These are phyloP conservation scores for Fusarium hainanense DNA, from an alignment of 2,329 filamentous ascomycete genomes.

Conservation along the genomic window DNA sequence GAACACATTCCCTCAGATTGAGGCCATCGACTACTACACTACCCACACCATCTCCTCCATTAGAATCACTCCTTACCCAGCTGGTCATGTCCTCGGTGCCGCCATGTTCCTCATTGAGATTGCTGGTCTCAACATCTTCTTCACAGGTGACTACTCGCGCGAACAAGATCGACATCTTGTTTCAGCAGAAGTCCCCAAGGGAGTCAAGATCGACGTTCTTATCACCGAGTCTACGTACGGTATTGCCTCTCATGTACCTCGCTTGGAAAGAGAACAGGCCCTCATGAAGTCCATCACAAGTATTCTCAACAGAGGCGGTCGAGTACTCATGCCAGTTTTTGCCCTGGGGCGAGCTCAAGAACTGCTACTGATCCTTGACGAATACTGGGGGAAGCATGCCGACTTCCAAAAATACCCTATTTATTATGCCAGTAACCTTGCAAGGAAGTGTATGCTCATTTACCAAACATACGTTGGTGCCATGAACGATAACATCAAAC, in stretches of 20 bases:
- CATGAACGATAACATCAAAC: slow-evolving; percentile 99
- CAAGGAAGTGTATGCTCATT: slow-evolving; percentile 96
- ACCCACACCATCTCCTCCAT: slow-evolving; percentile 98
- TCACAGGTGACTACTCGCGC: slow-evolving; percentile 96
- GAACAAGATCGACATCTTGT: slow-evolving; percentile 97
- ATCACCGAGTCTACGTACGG: slow-evolving; percentile 99
- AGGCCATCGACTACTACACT: slow-evolving; percentile 98
- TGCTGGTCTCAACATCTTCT: slow-evolving; percentile 94
- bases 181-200: slow-evolving; percentile 88
- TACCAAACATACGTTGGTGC: slow-evolving; percentile 98
- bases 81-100: slow-evolving; percentile 96
- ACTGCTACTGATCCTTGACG: slow-evolving; percentile 91
- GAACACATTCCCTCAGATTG: slow-evolving; percentile 91
- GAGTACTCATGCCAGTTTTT: slow-evolving; percentile 94
- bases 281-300: slow-evolving; percentile 96
- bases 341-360: slow-evolving; percentile 95
- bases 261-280: slow-evolving; percentile 89
- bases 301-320: slow-evolving; percentile 89
- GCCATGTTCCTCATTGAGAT: slow-evolving; percentile 99
- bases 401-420: slow-evolving; percentile 93
- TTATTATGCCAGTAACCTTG: slow-evolving; percentile 96
- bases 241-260: slow-evolving; percentile 91
- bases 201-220: slow-evolving; percentile 92
- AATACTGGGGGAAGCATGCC: slow-evolving; percentile 92
- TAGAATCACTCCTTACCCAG: slow-evolving; percentile 94